Base-by-base conservation (phyloP, 2,329 filamentous ascomycete genomes). In the Bipolaris zeicola region DNA sequence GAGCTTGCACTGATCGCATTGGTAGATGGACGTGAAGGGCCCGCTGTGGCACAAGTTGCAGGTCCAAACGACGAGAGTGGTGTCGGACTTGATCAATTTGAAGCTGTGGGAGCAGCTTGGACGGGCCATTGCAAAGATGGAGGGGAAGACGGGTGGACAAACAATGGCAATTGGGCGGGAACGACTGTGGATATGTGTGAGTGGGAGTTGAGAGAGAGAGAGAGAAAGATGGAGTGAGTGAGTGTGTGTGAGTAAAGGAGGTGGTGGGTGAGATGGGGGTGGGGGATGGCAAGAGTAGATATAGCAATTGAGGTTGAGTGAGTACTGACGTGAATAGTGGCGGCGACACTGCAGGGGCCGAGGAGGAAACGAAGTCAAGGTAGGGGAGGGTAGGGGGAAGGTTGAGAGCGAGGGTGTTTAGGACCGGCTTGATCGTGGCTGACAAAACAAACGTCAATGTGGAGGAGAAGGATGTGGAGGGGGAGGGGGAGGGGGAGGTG, bases 31-130 rank as follows among this genome's bases (percentile, higher is more conserved):
- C 72, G 78, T 80, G 68, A 82, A 79, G 16, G 80, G 79, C 4
- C 80, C 80, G 1, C 77, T 80, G 64, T 82, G 80, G 70, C 81
- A 83, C 64, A 79, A 68, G 66, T 81, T 80, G 77, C 81, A 83
- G 55, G 81, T 80, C 81, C 81, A 83, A 53, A 80, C 72, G 55
- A 83, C 77, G 60, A 82, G 71, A 4, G 78, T 81, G 13, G 79
- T 82, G 68, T 82, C 79, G 20, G 79, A 81, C 66, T 82, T 82
- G 76, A 82, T 80, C 69, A 81, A 75, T 62, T 78, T 78, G 76
- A 81, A 83, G 36, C 67, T 66, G 67, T 83, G 81, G 46, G 78
- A 69, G 75, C 81, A 83, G 67, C 71, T 78, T 52, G 80, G 76
- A 56, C 78, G 77, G 55, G 80, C 80, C 80, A 82, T 82, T 52